Base-by-base conservation (phyloP, 805 yeast genomes). In the Lachancea kluyveri region DNA sequence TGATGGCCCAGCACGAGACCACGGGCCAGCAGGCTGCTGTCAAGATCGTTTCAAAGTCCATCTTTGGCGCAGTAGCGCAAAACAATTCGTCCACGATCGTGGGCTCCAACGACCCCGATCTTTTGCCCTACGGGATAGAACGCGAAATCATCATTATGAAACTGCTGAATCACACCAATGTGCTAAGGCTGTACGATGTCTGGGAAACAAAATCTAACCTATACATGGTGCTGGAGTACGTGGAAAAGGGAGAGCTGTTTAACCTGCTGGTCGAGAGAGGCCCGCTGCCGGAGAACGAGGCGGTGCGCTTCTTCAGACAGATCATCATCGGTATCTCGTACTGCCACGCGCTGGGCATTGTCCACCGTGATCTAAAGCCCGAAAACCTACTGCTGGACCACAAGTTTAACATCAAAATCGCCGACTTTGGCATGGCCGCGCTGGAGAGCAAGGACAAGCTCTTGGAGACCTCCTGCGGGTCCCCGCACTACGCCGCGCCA, bases 351-450 rank as follows among this genome's bases (percentile, higher is more conserved):
- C 75, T 84, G 54, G 84, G 84, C 54, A 84, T 85, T 46, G 86
- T 94, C 39, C 95, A 85, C 57, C 77, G 95, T 40, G 95, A 85
- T 54, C 67, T 85, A 48, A 82, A 82, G 51, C 94, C 94, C 3
- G 94, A 82, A 52, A 82, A 82, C 60, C 60, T 82, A 46, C 59
- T 82, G 25, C 65, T 88, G 25, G 97, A 88, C 62, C 78, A 79
- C 52, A 72, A 85, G 54, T 74, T 79, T 41, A 87, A 86, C 57
- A 88, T 92, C 57, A 92, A 92, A 58, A 86, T 92, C 44, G 98
- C 98, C 7, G 98, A 92, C 60, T 92, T 92, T 56, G 98, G 98
- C 20, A 92, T 92, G 98, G 98, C 98, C 11, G 97, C 98, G 5
- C 64, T 92, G 27, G 97, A 92, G 57, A 74, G 85, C 18, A 73